phyloP scores from a whole-genome alignment of 306 rosid genomes.

The Lathyrus tuberosus region DNA sequence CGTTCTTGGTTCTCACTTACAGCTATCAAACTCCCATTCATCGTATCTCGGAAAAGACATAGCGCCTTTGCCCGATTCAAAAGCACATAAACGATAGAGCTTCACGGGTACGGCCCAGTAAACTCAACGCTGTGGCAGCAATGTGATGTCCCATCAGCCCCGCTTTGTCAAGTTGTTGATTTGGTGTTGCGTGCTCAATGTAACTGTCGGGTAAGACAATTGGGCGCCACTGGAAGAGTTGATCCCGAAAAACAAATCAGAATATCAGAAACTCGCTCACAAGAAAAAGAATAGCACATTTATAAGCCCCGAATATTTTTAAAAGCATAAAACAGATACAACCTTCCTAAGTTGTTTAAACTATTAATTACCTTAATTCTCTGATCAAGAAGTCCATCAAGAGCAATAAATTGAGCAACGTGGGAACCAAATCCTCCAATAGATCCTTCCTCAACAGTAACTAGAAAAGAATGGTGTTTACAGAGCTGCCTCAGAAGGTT shows the following conservation, averaged over 20 bases:
- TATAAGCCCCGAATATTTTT: slow-evolving; percentile 10
- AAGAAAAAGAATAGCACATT: slow-evolving; percentile 1
- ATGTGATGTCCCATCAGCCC: slow-evolving; percentile 89
- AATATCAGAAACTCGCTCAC: slow-evolving; percentile 31
- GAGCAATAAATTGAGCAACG: slow-evolving; percentile 85
- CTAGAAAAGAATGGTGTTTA: slow-evolving; percentile 69
- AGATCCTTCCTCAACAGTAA: slow-evolving; percentile 96
- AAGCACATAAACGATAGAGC: slow-evolving; percentile 77
- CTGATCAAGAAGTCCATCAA: slow-evolving; percentile 86
- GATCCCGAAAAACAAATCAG: slow-evolving; percentile 10
- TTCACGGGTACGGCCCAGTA: slow-evolving; percentile 89
- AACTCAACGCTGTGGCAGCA: slow-evolving; percentile 81
- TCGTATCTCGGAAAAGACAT: neutral
- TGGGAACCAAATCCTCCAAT: slow-evolving; percentile 96
- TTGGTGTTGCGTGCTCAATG: slow-evolving; percentile 82
- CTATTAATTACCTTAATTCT: slow-evolving; percentile 63
- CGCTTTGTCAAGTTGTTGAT: slow-evolving; percentile 74
- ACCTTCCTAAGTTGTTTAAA: neutral
- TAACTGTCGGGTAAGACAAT: slow-evolving; percentile 82
- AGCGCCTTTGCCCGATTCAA: slow-evolving; percentile 27
- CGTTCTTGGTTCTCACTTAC: too few relatives aligned
- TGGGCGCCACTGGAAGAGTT: slow-evolving; percentile 79
- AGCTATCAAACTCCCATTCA: neutral
- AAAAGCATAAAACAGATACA: slow-evolving; percentile 17
- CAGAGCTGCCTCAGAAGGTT: slow-evolving; percentile 85